These are phyloP conservation scores for Groenewaldozyma auringiensis DNA, from an alignment of 1,139 yeast species.

Conservation along the genomic window DNA sequence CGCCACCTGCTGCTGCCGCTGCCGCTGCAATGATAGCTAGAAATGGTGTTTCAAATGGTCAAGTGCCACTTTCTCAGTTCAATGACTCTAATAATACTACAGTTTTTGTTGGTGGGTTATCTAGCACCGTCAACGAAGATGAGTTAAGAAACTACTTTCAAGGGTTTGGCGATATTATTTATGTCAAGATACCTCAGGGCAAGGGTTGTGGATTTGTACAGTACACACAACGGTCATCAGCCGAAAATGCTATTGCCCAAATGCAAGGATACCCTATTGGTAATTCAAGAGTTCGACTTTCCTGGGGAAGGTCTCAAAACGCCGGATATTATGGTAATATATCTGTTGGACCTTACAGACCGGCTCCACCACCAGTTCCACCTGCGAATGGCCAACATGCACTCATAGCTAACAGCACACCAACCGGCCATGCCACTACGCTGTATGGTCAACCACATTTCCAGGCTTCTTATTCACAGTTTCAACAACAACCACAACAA, in stretches of 20 bases:
- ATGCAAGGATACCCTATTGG: constrained; percentile 93
- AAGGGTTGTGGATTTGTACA: constrained; percentile 94
- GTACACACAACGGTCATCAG: constrained; percentile 68
- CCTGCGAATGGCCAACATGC: not conserved
- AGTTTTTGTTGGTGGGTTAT: constrained; percentile 88
- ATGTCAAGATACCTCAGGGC: constrained; percentile 84
- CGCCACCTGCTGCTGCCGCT: constrained; percentile 25
- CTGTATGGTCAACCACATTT: not conserved
- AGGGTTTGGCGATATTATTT: constrained; percentile 77
- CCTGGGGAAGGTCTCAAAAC: constrained; percentile 72
- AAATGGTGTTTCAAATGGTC: constrained; percentile 14
- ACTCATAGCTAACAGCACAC: not conserved
- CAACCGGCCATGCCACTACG: not conserved
- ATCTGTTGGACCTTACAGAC: constrained; percentile 9
- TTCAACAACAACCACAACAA: not conserved
- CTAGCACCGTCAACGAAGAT: constrained; percentile 67
- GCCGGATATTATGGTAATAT: constrained; percentile 2
- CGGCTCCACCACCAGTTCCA: constrained; percentile 11
- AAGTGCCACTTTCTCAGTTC: constrained; percentile 43
- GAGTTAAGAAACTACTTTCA: constrained; percentile 67
- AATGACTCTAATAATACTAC: constrained; percentile 83
- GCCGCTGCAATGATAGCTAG: constrained; percentile 5
- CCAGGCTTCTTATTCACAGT: no score
- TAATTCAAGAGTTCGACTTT: constrained; percentile 72
- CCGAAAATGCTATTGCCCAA: constrained; percentile 81